These are phyloP conservation scores for Agastache rugosa DNA, from an alignment of 257 asterid genomes.

Conservation along the genomic window DNA sequence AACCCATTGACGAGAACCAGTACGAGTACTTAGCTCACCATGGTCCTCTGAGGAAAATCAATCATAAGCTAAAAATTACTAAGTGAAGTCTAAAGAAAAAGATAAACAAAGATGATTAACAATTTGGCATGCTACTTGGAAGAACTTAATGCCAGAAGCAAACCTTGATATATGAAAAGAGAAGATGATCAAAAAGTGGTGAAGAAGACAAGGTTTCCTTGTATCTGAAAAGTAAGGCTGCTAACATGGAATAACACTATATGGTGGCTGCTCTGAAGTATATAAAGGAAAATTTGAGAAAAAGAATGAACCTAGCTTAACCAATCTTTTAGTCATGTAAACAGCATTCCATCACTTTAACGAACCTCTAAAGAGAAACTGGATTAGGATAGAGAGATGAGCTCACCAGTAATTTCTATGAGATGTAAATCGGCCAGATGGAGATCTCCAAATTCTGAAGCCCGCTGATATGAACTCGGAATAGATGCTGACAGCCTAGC, in stretches of 20 bases:
- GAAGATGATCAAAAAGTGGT: neutral
- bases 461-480: constrained; percentile 75
- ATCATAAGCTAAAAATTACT: constrained; percentile 25
- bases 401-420: constrained; percentile 67
- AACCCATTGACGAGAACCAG: constrained; percentile 70
- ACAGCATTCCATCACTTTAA: neutral
- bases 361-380: constrained; percentile 5
- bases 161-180: neutral
- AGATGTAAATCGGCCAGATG: constrained; percentile 92
- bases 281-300: neutral
- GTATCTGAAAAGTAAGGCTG: constrained; percentile 17
- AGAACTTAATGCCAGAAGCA: constrained; percentile 5
- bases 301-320: neutral
- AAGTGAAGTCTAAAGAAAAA: constrained; percentile 26
- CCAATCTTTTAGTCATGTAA: neutral
- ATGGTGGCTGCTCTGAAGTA: neutral
- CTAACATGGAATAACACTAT: constrained; percentile 5
- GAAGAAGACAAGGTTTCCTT: constrained; percentile 7
- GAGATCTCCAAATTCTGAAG: constrained; percentile 88
- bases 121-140: constrained; percentile 23
- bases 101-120: constrained; percentile 18
- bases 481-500: constrained; percentile 63
- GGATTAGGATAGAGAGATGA: constrained; percentile 24
- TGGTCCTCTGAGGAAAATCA: constrained; percentile 57
- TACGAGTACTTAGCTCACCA: constrained; percentile 44